Evolutionary conservation across 1,284 basidiomycete species (phyloP).

Genomic region (Trametes hirsuta): DNA sequence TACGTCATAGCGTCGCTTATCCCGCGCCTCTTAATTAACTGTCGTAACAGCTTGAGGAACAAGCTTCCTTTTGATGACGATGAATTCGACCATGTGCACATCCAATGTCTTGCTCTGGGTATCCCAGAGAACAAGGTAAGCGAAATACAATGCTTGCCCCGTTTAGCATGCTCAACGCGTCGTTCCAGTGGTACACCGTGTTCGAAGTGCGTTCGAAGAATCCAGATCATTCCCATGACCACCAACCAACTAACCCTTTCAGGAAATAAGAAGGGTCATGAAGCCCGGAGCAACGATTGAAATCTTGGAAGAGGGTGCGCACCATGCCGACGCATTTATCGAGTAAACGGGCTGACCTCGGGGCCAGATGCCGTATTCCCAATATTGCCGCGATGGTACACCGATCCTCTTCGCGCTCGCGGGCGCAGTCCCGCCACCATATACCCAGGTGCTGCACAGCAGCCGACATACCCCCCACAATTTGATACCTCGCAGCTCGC

Average conservation of each 20-base stretch:
- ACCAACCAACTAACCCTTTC: not conserved
- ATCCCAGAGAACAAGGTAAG: slow-evolving; percentile 75
- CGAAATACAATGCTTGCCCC: not conserved
- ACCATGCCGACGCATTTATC: not conserved
- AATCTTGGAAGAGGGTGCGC: slow-evolving; percentile 67
- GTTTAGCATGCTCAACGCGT: not conserved
- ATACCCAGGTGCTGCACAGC: slow-evolving; percentile 26
- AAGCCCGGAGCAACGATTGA: slow-evolving; percentile 71
- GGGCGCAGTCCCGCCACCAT: slow-evolving; percentile 26
- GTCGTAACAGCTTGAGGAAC: slow-evolving; percentile 59
- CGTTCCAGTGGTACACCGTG: slow-evolving; percentile 62
- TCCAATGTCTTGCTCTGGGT: slow-evolving; percentile 62
- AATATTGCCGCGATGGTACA: slow-evolving; percentile 41
- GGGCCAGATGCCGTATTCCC: slow-evolving; percentile 40
- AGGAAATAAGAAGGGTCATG: slow-evolving; percentile 74
- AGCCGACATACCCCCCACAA: slow-evolving; percentile 13
- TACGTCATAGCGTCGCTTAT: slow-evolving; percentile 38
- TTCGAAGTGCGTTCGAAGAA: slow-evolving; percentile 56
- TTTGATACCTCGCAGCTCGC: slow-evolving; percentile 23
- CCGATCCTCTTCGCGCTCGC: slow-evolving; percentile 36
- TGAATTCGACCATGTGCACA: slow-evolving; percentile 77
- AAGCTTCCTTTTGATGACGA: slow-evolving; percentile 78
- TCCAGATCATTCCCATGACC: not conserved
- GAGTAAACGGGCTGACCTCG: not conserved
- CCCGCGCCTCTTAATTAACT: slow-evolving; percentile 1